phyloP scores from a whole-genome alignment of 2,329 filamentous ascomycete species.

The Zalaria obscura region DNA sequence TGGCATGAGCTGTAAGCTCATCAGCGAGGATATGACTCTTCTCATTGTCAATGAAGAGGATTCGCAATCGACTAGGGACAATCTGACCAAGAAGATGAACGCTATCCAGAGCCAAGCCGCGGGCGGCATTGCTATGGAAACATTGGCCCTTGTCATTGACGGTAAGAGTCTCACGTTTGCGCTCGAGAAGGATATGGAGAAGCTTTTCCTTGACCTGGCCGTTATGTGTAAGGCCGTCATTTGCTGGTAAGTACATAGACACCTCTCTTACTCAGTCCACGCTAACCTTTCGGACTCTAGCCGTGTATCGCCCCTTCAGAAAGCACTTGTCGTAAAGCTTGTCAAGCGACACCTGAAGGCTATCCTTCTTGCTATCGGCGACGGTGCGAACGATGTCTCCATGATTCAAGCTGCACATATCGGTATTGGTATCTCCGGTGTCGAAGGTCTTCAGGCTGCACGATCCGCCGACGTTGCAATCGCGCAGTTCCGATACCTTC shows the following conservation, averaged over 20 bases:
- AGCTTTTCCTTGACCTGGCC: conserved; percentile 81
- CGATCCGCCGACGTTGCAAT: conserved; percentile 93
- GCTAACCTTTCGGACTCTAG: conserved; percentile 25
- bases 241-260: conserved; percentile 45
- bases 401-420: conserved; percentile 99
- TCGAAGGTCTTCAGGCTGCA: conserved; percentile 92
- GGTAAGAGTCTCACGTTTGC: conserved; percentile 91
- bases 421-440: conserved; percentile 90
- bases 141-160: conserved; percentile 84
- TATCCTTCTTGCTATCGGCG: conserved; percentile 87
- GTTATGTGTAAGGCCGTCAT: conserved; percentile 98
- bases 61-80: conserved; percentile 65
- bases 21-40: conserved; percentile 97
- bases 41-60: conserved; percentile 90
- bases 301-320: conserved; percentile 92
- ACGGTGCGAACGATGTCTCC: conserved; percentile 97
- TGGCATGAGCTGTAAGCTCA: conserved; percentile 97
- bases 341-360: conserved; percentile 90
- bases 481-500: conserved; percentile 86
- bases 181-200: conserved; percentile 85
- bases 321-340: conserved; percentile 92
- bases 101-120: conserved; percentile 75
- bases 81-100: conserved; percentile 83
- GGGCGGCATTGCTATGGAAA: conserved; percentile 64
- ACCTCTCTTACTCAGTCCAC: no score